These are phyloP conservation scores for Paramecium pentaurelia DNA, from an alignment of 73 alveolate species.

Conservation along the genomic window DNA sequence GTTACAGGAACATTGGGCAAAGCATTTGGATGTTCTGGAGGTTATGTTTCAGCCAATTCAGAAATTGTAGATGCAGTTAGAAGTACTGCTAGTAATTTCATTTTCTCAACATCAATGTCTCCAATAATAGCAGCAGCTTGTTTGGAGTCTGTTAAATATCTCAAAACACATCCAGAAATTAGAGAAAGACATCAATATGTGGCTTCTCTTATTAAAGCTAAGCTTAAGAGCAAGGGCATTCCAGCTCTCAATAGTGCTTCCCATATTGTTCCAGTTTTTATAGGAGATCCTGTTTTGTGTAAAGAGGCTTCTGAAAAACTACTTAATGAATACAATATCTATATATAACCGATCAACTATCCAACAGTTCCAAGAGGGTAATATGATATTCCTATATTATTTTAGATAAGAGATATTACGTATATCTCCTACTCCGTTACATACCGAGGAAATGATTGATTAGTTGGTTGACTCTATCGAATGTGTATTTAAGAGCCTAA, in stretches of 20 bases:
- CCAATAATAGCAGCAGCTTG: constrained; percentile 78
- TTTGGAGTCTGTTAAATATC: constrained; percentile 64
- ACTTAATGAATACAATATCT: constrained; percentile 66
- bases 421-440: constrained; percentile 67
- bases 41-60: constrained; percentile 71
- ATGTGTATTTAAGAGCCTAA: constrained; percentile 35
- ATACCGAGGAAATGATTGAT: constrained; percentile 61
- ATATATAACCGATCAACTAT: constrained; percentile 81
- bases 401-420: constrained; percentile 58
- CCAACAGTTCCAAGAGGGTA: constrained; percentile 82
- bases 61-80: constrained; percentile 68
- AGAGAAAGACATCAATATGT: constrained; percentile 59
- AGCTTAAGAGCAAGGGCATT: constrained; percentile 53
- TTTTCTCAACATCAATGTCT: constrained; percentile 79
- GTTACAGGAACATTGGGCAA: constrained; percentile 83
- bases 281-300: constrained; percentile 71
- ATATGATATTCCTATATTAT: background rate
- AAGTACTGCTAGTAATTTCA: constrained; percentile 70
- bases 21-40: constrained; percentile 86
- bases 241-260: constrained; percentile 72
- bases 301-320: constrained; percentile 67
- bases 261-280: constrained; percentile 76
- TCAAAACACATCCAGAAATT: constrained; percentile 63
- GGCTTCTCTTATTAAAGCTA: constrained; percentile 50
- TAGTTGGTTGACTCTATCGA: constrained; percentile 47